Evolutionary conservation across 2,329 filamentous ascomycete genomes (phyloP).

Genomic region (Ascochyta viciae-villosae): DNA sequence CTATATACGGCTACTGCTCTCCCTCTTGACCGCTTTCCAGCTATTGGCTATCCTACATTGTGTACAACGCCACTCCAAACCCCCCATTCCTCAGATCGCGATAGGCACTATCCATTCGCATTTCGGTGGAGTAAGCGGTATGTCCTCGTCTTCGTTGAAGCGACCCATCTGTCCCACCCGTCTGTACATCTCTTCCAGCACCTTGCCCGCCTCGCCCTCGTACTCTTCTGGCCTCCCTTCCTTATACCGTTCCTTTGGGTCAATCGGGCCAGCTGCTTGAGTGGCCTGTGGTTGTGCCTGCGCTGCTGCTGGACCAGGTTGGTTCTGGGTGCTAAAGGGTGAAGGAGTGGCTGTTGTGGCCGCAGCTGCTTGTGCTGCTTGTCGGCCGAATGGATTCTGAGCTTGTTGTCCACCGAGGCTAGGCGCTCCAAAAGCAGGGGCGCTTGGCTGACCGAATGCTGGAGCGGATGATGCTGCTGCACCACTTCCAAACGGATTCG

Average conservation of each 20-base stretch:
- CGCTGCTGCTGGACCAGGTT: constrained; percentile 14
- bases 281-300: constrained; percentile 50
- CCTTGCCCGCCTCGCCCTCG: constrained; percentile 61
- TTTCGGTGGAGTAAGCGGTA: constrained; percentile 80
- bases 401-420: constrained; percentile 27
- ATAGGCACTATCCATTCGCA: constrained; percentile 68
- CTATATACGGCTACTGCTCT: background rate
- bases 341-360: constrained; percentile 23
- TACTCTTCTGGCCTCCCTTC: constrained; percentile 66
- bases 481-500: constrained; percentile 29
- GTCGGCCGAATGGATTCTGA: constrained; percentile 33
- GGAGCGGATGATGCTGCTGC: constrained; percentile 23
- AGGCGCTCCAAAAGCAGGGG: constrained; percentile 47
- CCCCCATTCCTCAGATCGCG: background rate
- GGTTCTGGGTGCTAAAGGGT: constrained; percentile 21
- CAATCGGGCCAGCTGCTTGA: constrained; percentile 25
- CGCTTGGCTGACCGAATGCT: constrained; percentile 45
- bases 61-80: background rate
- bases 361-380: constrained; percentile 13
- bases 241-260: constrained; percentile 60
- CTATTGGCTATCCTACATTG: background rate
- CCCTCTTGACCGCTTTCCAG: background rate
- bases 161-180: constrained; percentile 68
- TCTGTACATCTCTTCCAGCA: constrained; percentile 67
- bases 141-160: constrained; percentile 72